Base-by-base conservation (phyloP, 176 grass and related monocot species). In the Hyparrhenia diplandra region DNA sequence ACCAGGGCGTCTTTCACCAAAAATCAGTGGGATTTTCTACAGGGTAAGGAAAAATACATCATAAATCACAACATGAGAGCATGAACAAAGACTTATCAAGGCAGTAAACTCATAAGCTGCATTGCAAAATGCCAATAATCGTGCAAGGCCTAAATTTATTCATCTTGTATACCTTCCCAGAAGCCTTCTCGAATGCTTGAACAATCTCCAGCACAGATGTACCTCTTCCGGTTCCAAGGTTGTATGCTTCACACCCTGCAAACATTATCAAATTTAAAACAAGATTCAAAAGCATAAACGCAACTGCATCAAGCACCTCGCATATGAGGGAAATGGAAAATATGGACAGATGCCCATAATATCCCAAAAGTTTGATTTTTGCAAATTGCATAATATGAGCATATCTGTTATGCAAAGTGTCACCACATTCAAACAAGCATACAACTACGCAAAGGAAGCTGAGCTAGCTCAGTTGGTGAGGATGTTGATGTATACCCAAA, bases 201-300 rank as follows among this genome's bases (percentile, higher is more conserved):
- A 99, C 93, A 76, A 99, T 99, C 83, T 99, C 97, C 82, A 99
- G 66, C 24, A 99, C 97, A 17, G 97, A 93, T 63, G 97, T 99
- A 32, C 93, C 97, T 63, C 89, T 96, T 90, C 97, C 97, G n/a
- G 90, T 88, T 78, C 97, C 97, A 45, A 99, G 87, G 62, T 99
- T 99, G 61, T 91, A 97, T 24, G 85, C 94, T 80, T 93, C 94
- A 75, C 94, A 97, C 11, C 94, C 94, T 97, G 79, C 55, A 84
- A 81, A 25, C 78, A 58, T 13, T 51, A 77, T 47, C 54, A 69
- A 69, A 63, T 24, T 58, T 5, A 83, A 85, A 80, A 39, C 20
- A 71, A 18, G 23, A 84, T 77, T 54, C 16, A 54, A 64, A 76
- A 70, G 73, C 27, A 55, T 12, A 69, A 67, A 54, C 16, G 8